Percentiles rank a stretch among this genome's conserved stretches.
Conservation (phyloP, 768 basidiomycete genomes). For the Tulasnella sp. region DNA sequence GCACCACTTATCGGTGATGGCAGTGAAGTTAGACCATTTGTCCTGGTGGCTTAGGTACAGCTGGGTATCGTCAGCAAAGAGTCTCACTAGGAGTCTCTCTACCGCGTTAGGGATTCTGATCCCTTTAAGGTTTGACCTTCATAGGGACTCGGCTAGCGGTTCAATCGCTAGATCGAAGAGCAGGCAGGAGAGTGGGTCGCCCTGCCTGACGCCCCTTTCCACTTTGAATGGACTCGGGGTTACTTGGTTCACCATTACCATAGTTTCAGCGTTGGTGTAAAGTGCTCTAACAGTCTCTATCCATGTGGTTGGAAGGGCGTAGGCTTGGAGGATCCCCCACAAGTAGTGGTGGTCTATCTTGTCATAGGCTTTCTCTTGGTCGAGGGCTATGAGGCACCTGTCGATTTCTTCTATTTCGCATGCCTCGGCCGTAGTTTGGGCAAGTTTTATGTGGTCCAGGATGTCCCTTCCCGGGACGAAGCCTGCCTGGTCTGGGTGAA, state of each 20-base stretch:
- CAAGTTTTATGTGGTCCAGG: constrained; percentile 21
- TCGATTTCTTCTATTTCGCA: constrained; percentile 18
- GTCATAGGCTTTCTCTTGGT: constrained; percentile 29
- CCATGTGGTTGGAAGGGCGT: not conserved
- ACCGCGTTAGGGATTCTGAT: constrained; percentile 7
- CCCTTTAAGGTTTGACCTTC: constrained; percentile 21
- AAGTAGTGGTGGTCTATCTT: constrained; percentile 22
- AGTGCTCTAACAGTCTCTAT: not conserved
- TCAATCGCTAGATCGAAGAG: constrained; percentile 20
- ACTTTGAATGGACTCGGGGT: not conserved
- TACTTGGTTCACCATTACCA: not conserved
- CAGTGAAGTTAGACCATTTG: not conserved
- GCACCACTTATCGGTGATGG: not conserved
- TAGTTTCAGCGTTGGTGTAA: not conserved
- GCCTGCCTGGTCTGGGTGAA: constrained; percentile 23
- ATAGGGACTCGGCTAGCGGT: constrained; percentile 7
- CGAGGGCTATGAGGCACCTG: constrained; percentile 8
- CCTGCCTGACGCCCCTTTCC: constrained; percentile 17
- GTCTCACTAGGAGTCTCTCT: constrained; percentile 15
- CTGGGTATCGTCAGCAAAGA: constrained; percentile 29
- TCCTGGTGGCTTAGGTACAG: not conserved
- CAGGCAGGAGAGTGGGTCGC: constrained; percentile 21
- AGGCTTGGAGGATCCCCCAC: not conserved
- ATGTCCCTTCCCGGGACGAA: constrained; percentile 21
- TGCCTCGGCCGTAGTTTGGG: not conserved